Evolutionary conservation across 805 yeast species (phyloP), one percentile per base, ranked within the genome.

Genomic region (Clavispora fructus): DNA sequence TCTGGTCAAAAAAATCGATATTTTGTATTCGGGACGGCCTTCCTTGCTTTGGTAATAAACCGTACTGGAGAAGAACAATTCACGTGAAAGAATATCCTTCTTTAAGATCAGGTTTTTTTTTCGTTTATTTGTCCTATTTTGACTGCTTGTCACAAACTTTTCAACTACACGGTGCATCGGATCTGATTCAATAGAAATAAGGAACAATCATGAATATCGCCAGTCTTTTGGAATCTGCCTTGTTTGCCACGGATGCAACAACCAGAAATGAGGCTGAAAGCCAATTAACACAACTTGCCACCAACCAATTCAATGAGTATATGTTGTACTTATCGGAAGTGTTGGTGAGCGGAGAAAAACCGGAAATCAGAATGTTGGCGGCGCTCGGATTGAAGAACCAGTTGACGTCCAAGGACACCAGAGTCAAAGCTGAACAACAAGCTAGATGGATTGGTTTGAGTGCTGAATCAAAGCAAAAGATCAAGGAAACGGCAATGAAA

Each of bases 311-410:
- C 71, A 82, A 80, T 39, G 83, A 81, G 56, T 92, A 83, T 63
- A 68, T 90, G 58, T 79, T 79, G 37, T 71, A 81, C 56, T 77
- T 91, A 63, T 80, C 87, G 33, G 79, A 80, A 51, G 86, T 85
- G 23, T 73, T 94, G 50, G 85, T 83, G 23, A 82, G 83, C 60
- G 84, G 79, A 39, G 79, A 78, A 46, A 79, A 78, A 57, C 69
- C 83, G 6, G 97, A 92, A 68, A 94, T 90, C 41, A 78, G 98
- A 60, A 87, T 90, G 76, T 78, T 94, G 62, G 96, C 99, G 4
- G 95, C 94, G 37, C 73, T 92, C 51, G 85, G 85, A 17, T 73
- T 89, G 60, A 92, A 92, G 72, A 92, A 92, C 69, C 88, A 87
- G 69, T 75, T 92, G 58, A 81, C 88, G 7, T 82, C 97, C 13